Evolutionary conservation across 768 basidiomycete species (phyloP).

Genomic region (Imleria badia): DNA sequence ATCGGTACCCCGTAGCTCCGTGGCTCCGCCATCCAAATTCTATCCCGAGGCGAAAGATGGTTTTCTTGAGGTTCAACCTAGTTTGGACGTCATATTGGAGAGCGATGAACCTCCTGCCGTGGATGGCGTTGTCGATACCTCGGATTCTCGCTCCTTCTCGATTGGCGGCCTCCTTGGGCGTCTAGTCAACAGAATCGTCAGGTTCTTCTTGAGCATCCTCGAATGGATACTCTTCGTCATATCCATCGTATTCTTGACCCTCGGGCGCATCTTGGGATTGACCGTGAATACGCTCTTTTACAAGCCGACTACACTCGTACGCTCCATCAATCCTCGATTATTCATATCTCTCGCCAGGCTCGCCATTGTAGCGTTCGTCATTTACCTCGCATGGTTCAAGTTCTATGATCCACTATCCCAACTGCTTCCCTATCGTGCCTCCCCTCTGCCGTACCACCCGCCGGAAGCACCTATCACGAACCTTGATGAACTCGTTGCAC

Average conservation of each 20-base stretch:
- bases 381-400: constrained; percentile 47
- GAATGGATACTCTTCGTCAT: constrained; percentile 27
- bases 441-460: constrained; percentile 43
- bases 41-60: constrained; percentile 18
- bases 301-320: constrained; percentile 46
- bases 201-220: constrained; percentile 32
- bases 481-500: constrained; percentile 60
- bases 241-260: constrained; percentile 39
- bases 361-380: constrained; percentile 39
- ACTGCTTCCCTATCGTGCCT: constrained; percentile 34
- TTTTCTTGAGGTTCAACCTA: constrained; percentile 44
- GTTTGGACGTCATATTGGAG: constrained; percentile 65
- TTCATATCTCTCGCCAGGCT: constrained; percentile 40
- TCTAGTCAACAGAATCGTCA: constrained; percentile 37
- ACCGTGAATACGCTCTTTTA: constrained; percentile 47
- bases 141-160: constrained; percentile 36
- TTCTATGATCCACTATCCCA: constrained; percentile 38
- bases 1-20: constrained; percentile 39
- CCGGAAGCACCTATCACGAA: constrained; percentile 64
- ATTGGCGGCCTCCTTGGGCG: constrained; percentile 47
- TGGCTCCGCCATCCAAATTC: constrained; percentile 39
- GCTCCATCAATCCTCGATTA: constrained; percentile 33
- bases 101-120: constrained; percentile 49
- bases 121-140: constrained; percentile 26
- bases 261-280: constrained; percentile 51